Percentiles rank a stretch among this genome's conserved stretches.
Evolutionary conservation across 768 basidiomycete genomes (phyloP).

Genomic region (Suillus plorans): DNA sequence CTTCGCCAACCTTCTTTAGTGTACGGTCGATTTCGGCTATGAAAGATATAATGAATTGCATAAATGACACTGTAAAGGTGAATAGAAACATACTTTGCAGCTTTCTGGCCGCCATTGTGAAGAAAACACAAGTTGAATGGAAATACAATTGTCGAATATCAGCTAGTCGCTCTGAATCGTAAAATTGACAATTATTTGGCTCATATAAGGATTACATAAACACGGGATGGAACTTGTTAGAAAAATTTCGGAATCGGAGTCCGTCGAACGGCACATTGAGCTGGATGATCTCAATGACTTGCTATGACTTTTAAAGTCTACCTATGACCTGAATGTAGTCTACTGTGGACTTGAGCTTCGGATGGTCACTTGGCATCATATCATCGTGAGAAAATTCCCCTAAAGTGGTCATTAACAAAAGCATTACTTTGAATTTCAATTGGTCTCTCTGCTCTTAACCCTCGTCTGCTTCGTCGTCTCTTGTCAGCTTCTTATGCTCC

Average conservation of each 20-base stretch:
- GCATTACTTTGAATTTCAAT: conserved; percentile 8
- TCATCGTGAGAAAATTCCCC: not conserved
- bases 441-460: conserved; percentile 19
- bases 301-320: not conserved
- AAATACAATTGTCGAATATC: conserved; percentile 10
- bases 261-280: not conserved
- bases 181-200: conserved; percentile 12
- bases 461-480: conserved; percentile 14
- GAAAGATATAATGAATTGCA: conserved; percentile 3
- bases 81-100: conserved; percentile 64
- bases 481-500: conserved; percentile 10
- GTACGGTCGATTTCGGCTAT: conserved; percentile 98
- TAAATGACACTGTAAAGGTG: not conserved
- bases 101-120: conserved; percentile 85
- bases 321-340: not conserved
- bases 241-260: not conserved
- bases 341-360: not conserved
- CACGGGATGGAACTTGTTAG: not conserved
- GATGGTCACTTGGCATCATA: not conserved
- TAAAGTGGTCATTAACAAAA: not conserved
- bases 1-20: conserved; percentile 94
- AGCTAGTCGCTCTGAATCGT: not conserved
- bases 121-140: conserved; percentile 17
- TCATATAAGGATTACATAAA: conserved; percentile 24
- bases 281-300: not conserved